Conservation (phyloP, 23 red algal genomes). For the Gracilariopsis chorda region DNA sequence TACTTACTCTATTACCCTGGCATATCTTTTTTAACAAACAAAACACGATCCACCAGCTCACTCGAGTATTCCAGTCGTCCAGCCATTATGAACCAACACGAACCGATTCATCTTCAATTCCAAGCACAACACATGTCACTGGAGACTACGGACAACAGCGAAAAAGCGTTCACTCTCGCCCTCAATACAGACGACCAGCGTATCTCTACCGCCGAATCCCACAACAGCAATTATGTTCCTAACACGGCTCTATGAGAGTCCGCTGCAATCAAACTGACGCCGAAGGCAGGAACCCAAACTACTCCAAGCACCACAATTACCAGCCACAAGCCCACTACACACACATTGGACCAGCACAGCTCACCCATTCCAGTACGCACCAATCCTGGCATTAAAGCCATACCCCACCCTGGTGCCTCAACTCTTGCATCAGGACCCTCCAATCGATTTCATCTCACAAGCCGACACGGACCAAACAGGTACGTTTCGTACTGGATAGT, state of each 20-base stretch:
- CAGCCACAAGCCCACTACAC: not conserved
- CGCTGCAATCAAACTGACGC: not conserved
- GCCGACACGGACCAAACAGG: no score
- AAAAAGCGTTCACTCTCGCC: not conserved
- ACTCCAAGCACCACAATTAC: not conserved
- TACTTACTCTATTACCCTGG: no score
- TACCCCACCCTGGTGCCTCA: not conserved
- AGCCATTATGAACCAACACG: no score
- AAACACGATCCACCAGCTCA: no score
- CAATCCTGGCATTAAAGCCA: not conserved
- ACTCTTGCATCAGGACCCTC: no score
- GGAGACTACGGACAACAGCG: no score
- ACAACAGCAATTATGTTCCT: not conserved
- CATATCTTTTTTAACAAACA: no score
- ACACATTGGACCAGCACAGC: not conserved
- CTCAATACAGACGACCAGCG: not conserved
- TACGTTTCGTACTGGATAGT: not conserved
- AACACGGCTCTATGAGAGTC: not conserved
- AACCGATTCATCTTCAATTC: no score
- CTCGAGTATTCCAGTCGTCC: no score
- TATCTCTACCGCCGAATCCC: not conserved
- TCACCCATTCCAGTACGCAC: not conserved
- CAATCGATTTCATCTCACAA: no score
- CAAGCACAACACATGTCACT: no score
- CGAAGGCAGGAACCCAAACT: not conserved